Conservation (phyloP, 2,329 filamentous ascomycete genomes). For the Cytospora leucostoma region DNA sequence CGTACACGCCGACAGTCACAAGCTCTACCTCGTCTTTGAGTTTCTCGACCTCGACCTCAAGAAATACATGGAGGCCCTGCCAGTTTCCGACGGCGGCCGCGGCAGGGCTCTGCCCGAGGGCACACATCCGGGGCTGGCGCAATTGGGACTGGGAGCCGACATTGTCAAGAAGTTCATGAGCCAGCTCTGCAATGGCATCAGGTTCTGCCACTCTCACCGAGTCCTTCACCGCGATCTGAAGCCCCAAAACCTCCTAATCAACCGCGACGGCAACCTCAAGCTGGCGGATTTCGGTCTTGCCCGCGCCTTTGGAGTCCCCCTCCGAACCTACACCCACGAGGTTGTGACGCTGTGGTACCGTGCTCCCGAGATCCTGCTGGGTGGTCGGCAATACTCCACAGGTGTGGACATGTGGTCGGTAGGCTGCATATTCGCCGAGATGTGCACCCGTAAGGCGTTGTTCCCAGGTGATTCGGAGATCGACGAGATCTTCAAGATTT, state of each 20-base stretch:
- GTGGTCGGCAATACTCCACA: slow-evolving; percentile 87
- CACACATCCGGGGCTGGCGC: slow-evolving; percentile 61
- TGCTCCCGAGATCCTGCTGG: slow-evolving; percentile 81
- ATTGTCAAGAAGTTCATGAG: slow-evolving; percentile 93
- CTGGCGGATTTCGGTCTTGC: slow-evolving; percentile 84
- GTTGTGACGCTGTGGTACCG: slow-evolving; percentile 91
- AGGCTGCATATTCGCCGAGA: slow-evolving; percentile 88
- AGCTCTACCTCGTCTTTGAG: slow-evolving; percentile 87
- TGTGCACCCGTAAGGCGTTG: slow-evolving; percentile 86
- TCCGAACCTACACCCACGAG: slow-evolving; percentile 89
- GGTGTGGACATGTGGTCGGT: slow-evolving; percentile 93
- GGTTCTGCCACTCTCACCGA: slow-evolving; percentile 83
- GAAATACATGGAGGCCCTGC: slow-evolving; percentile 91
- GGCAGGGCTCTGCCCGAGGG: slow-evolving; percentile 81
- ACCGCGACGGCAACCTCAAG: slow-evolving; percentile 84
- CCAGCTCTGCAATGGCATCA: slow-evolving; percentile 77
- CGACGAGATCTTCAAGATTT: slow-evolving; percentile 94
- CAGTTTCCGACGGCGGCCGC: slow-evolving; percentile 76
- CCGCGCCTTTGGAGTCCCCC: slow-evolving; percentile 84
- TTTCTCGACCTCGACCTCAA: slow-evolving; percentile 87
- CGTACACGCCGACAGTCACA: slow-evolving; percentile 87
- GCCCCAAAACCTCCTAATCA: slow-evolving; percentile 82
- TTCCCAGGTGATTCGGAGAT: slow-evolving; percentile 91
- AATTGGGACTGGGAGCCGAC: slow-evolving; percentile 70
- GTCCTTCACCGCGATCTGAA: slow-evolving; percentile 84